Base-by-base conservation (phyloP, 2,329 filamentous ascomycete genomes). In the Colletotrichum chrysophilum region DNA sequence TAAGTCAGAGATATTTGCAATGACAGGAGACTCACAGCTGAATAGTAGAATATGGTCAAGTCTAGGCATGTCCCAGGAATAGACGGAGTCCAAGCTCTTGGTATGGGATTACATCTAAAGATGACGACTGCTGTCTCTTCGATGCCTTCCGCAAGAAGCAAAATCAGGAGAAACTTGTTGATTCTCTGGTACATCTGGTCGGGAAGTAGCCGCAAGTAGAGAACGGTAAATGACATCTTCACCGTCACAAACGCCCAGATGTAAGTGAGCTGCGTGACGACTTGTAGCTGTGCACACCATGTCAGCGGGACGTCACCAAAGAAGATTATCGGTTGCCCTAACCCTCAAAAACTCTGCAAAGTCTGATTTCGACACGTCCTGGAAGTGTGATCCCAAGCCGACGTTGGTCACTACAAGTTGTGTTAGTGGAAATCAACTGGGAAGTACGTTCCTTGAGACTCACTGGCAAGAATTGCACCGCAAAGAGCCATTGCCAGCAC, bases 31-130 rank as follows among this genome's bases (percentile, higher is more conserved):
- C 74, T 16, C 36, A 77, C 76, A 24, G 74, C 70, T 28, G 66
- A 67, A 18, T 77, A 77, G 30, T 77, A 77, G 18, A 77, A 77
- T 8, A 72, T 26, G 18, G 70, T 76, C 83, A 88, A 71, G 87
- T 78, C 76, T 12, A 78, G 66, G 28, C 77, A 78, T n/a, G 43
- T 71, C 5, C 77, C 77, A 3, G 75, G 66, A 5, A 62, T 56
- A 18, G 71, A 55, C 7, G 77, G 74, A 24, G 69, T 77, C 77
- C 77, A 78, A 14, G 55, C 77, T 26, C 76, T 75, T 14, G 71
- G 43, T n/a, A 78, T 56, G 16, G 77, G 77, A 18, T 36, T 58
- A 14, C 77, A 78, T 55, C 77, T 76, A n/a, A 78, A 76, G 30
- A 75, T 74, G 18, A 77, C 70, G 5, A 77, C 76, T 6, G 77